Conservation (phyloP, 2,329 filamentous ascomycete species). For the Capronia epimyces region DNA sequence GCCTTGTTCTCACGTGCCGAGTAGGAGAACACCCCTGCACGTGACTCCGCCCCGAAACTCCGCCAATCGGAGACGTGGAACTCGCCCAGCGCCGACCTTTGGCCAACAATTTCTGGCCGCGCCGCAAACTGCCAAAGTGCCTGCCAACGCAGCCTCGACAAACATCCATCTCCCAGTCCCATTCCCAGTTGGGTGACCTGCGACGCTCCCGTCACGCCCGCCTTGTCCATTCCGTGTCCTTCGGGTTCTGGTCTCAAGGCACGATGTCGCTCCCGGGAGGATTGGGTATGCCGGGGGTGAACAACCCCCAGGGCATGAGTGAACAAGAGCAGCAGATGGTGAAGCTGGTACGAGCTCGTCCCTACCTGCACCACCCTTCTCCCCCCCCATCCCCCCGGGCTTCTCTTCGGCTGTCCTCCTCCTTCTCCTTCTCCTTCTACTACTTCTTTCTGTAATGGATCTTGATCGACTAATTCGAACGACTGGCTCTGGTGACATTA, state of each 20-base stretch:
- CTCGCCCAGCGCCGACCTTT: neutral
- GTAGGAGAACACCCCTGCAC: neutral
- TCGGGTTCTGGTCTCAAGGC: neutral
- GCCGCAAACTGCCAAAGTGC: neutral
- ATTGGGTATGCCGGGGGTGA: constrained; percentile 10
- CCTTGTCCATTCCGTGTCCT: neutral
- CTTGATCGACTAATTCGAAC: neutral
- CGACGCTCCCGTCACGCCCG: too few species aligned
- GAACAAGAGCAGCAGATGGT: constrained; percentile 47
- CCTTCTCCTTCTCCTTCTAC: neutral
- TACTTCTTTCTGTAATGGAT: too few species aligned
- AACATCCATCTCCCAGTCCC: too few species aligned
- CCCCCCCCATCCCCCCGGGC: neutral
- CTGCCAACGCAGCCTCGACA: neutral
- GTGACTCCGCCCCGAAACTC: neutral
- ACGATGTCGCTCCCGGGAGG: constrained; percentile 16
- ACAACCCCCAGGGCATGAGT: constrained; percentile 32
- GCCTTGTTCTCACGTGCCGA: neutral
- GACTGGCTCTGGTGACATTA: constrained; percentile 35
- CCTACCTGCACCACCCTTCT: neutral
- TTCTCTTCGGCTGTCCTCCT: neutral
- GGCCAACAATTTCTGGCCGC: neutral
- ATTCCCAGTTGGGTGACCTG: too few species aligned
- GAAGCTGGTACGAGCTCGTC: constrained; percentile 36
- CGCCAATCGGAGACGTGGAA: constrained; percentile 3